Percentiles rank a stretch among this genome's conserved stretches.
phyloP scores from a whole-genome alignment of 108 stramenopile genomes.

The Craspedostauros australis region DNA sequence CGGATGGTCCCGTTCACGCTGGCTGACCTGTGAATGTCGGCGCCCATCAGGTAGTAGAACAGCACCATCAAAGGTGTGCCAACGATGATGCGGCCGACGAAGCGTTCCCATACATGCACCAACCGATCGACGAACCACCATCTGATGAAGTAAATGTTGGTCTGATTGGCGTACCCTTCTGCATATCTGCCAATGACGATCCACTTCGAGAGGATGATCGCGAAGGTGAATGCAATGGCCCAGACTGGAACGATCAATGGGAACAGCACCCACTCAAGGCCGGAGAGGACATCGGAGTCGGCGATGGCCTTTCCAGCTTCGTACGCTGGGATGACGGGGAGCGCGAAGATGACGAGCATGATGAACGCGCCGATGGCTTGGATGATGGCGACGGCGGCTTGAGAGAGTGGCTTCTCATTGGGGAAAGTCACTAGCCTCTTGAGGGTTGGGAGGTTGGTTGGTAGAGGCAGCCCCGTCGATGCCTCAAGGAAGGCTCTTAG shows the following conservation, averaged over 20 bases:
- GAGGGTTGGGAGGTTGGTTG: no score
- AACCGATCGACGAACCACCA: conserved; percentile 11
- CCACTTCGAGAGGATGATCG: background rate
- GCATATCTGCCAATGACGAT: conserved; percentile 6
- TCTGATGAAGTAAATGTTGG: background rate
- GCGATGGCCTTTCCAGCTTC: background rate
- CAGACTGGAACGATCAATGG: background rate
- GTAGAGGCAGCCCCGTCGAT: no score
- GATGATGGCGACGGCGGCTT: background rate
- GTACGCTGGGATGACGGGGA: conserved; percentile 1
- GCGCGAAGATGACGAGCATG: background rate
- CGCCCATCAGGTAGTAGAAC: conserved; percentile 6
- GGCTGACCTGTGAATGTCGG: background rate
- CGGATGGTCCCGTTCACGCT: background rate
- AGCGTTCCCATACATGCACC: no score
- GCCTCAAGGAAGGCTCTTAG: no score
- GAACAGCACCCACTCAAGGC: background rate
- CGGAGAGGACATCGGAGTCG: background rate
- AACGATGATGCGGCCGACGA: background rate
- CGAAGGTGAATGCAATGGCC: background rate
- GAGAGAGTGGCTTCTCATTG: background rate
- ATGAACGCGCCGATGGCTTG: background rate
- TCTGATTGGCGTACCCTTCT: background rate
- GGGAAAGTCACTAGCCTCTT: background rate
- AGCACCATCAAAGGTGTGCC: background rate